These are phyloP conservation scores for Scheffersomyces cryptocercus DNA, from an alignment of 1,139 yeast species.

Conservation along the genomic window DNA sequence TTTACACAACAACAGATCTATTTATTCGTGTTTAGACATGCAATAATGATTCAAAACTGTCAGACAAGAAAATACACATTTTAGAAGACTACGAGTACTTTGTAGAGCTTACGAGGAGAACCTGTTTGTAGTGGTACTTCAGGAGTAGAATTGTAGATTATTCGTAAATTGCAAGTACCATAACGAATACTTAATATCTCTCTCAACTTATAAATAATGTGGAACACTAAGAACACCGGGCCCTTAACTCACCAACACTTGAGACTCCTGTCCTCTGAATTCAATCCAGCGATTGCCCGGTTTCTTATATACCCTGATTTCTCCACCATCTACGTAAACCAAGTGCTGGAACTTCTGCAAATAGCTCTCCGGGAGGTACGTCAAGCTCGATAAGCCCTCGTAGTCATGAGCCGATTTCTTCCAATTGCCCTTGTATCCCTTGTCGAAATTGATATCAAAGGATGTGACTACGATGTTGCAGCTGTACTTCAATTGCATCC, in stretches of 20 bases:
- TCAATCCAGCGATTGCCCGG: not conserved
- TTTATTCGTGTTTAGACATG: not conserved
- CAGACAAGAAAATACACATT: not conserved
- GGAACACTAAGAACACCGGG: too few relatives aligned
- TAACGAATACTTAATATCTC: too few relatives aligned
- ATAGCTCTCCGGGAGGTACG: slow-evolving; percentile 9
- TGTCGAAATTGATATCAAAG: slow-evolving; percentile 34
- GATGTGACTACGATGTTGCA: slow-evolving; percentile 36
- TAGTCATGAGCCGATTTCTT: slow-evolving; percentile 3
- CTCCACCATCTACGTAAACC: slow-evolving; percentile 13
- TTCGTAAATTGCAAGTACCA: not conserved
- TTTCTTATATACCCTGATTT: not conserved
- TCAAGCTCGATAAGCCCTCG: slow-evolving; percentile 2
- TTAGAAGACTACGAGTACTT: not conserved
- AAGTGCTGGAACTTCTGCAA: slow-evolving; percentile 15
- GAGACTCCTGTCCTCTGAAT: not conserved
- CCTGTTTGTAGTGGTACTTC: not conserved
- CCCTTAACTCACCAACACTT: too few relatives aligned
- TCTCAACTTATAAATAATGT: too few relatives aligned
- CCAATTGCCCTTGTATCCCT: slow-evolving; percentile 22
- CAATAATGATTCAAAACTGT: not conserved
- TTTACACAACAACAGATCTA: not conserved
- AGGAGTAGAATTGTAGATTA: not conserved
- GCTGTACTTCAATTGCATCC: slow-evolving; percentile 18
- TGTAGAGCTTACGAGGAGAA: not conserved